Evolutionary conservation across 805 yeast species (phyloP), one percentile per base, ranked within the genome.

Genomic region (Suhomyces faveliae): DNA sequence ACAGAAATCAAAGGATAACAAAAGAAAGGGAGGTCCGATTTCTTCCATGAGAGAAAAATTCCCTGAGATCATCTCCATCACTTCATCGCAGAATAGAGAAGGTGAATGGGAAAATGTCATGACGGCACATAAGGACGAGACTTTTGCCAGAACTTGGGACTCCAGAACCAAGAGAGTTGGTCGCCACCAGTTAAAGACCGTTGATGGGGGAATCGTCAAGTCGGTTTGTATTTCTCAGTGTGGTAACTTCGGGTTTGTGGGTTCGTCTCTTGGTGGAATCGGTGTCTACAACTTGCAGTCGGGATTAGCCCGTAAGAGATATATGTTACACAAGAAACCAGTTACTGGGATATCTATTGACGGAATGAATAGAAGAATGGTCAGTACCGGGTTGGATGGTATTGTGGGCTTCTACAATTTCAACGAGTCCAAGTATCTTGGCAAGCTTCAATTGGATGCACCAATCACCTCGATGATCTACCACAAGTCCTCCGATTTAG

Each of bases 61-160:
- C 56, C 86, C 96, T 2, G 94, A 89, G 52, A 81, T 89, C 51
- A 72, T 80, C 5, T 73, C 79, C 40, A 75, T 91, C 54, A 84
- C 92, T 1, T 82, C 85, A 54, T 85, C 87, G 51, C 82, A 81
- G 50, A 78, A 88, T 21, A 78, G 94, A 59, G 84, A 83, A 60
- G 89, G 89, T 27, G 91, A 89, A 46, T 94, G 99, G 99, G 98
- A 89, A 60, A 91, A 91, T 59, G 76, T 94, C 44, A 62, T 95
- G 5, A 89, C 98, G 17, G 92, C 89, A 0, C 98, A 94, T 67
- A 84, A 84, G 58, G 89, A 84, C 50, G 94, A 87, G 59, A 67
- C 74, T 1, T 83, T 81, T 67, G 99, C 97, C 1, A 80, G 96
- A 57, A 88, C 96, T 1, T 94, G 99, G 98, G 85, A 84, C 60